Base-by-base conservation (phyloP, 2,329 filamentous ascomycete species). In the Epicoccum sorghinum region DNA sequence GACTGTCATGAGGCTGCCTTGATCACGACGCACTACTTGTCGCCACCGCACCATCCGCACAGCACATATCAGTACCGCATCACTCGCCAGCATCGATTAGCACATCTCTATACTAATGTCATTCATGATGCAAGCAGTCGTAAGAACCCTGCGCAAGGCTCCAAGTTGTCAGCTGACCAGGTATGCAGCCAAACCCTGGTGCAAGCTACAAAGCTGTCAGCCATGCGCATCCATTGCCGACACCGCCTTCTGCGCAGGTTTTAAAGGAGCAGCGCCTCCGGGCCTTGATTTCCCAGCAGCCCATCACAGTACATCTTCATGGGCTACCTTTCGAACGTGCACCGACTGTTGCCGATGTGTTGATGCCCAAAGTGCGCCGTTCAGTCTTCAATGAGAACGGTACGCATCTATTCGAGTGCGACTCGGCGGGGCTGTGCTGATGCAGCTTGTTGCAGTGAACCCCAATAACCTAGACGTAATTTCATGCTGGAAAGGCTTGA, bases 401-500 rank as follows among this genome's bases (percentile, higher is more conserved):
- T 65, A 52, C 10, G 53, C 13, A 13, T 27, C 24, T 29, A 9
- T 29, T 9, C 3, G 18, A 4, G 30, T 12, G 23, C 25, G 22
- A 13, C 25, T 7, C 13, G 3, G 18, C 22, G 22, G 24, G 25
- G 24, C 4, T 10, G 9, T 5, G 27, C 23, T 45, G 9, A 39
- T 33, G 18, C 18, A 18, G 18, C 18, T 18, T 1, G 18, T 27
- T 27, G 4, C 4, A 45, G 49, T 49, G 42, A 48, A 49, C 4
- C 48, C 69, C 42, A 66, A 60, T 25, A 68, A 74, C 50, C 62
- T 75, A 24, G 74, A 76, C 46, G 56, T 70, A 4, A 56, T 71
- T 3, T 66, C 69, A 6, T 73, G 66, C 39, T 77, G 75, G 75
- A 76, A 70, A 52, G 62, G 65, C 4, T 43, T 76, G 3, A 67